phyloP scores from a whole-genome alignment of 805 yeast genomes.

The Teunomyces pallodes region DNA sequence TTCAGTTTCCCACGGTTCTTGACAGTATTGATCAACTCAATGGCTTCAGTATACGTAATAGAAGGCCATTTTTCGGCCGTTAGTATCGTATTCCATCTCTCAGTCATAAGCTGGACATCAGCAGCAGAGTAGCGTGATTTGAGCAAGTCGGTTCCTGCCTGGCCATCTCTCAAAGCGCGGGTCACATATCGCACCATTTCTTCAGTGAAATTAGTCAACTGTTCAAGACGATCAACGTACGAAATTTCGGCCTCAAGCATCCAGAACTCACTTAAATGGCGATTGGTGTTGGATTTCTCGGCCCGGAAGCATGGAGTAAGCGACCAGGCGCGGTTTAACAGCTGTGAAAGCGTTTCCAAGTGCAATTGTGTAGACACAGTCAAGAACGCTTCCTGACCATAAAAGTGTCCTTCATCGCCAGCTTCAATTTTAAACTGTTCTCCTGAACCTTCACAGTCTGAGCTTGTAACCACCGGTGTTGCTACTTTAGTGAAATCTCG shows the following conservation, averaged over 20 bases:
- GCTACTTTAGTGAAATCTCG: conserved; percentile 65
- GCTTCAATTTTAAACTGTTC: conserved; percentile 69
- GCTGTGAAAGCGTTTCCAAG: conserved; percentile 73
- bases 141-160: conserved; percentile 29
- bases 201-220: conserved; percentile 67
- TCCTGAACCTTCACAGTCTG: conserved; percentile 98
- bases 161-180: conserved; percentile 12
- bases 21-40: conserved; percentile 46
- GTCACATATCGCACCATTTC: conserved; percentile 58
- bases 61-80: conserved; percentile 55
- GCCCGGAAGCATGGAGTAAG: conserved; percentile 92
- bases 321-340: conserved; percentile 82
- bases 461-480: conserved; percentile 83
- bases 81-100: conserved; percentile 62
- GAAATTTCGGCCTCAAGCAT: conserved; percentile 93
- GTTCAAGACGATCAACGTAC: conserved; percentile 54
- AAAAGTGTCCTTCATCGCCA: conserved; percentile 40
- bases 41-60: conserved; percentile 75
- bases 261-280: conserved; percentile 96
- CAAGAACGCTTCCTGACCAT: conserved; percentile 64
- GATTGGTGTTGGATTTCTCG: conserved; percentile 83
- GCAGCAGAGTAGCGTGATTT: conserved; percentile 37
- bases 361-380: conserved; percentile 94
- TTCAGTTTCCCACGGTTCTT: conserved; percentile 39
- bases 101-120: conserved; percentile 32